Conservation (phyloP, 2,329 filamentous ascomycete genomes). For the Venturia asperata region DNA sequence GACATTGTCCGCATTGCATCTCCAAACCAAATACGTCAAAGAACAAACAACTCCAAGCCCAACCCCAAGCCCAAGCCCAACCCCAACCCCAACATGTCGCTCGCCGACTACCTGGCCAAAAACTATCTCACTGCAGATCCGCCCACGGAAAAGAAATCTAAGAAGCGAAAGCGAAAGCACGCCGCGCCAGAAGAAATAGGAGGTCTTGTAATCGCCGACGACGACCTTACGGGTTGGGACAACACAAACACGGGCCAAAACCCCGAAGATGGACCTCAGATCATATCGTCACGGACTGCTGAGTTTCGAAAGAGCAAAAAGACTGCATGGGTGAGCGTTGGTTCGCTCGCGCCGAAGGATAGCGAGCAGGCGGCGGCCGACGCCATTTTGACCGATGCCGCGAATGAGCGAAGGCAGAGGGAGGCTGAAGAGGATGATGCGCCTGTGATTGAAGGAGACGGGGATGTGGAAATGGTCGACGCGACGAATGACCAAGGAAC, state of each 20-base stretch:
- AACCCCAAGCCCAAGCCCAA: too few species aligned
- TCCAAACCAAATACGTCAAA: background rate
- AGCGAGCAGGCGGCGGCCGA: slow-evolving; percentile 62
- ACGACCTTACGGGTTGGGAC: slow-evolving; percentile 49
- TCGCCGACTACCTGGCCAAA: slow-evolving; percentile 81
- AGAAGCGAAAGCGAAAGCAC: slow-evolving; percentile 46
- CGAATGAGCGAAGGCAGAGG: slow-evolving; percentile 55
- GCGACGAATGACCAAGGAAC: slow-evolving; percentile 82
- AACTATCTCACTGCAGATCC: slow-evolving; percentile 74
- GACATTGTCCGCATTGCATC: too few species aligned
- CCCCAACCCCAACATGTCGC: slow-evolving; percentile 43
- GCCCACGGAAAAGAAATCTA: slow-evolving; percentile 40
- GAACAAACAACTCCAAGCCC: background rate
- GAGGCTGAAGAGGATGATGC: slow-evolving; percentile 41
- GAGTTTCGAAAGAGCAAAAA: slow-evolving; percentile 69
- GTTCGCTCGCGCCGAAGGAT: slow-evolving; percentile 43
- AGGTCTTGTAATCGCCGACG: slow-evolving; percentile 43
- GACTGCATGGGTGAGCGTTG: slow-evolving; percentile 70
- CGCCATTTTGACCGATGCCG: slow-evolving; percentile 66
- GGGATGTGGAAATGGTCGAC: slow-evolving; percentile 19
- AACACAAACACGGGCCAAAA: slow-evolving; percentile 45
- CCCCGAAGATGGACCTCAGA: slow-evolving; percentile 49
- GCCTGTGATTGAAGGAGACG: slow-evolving; percentile 28
- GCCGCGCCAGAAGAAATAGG: slow-evolving; percentile 32
- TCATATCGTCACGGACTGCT: slow-evolving; percentile 30